A percentile compares a stretch with the other conserved stretches of the same genome.
phyloP scores from a whole-genome alignment of 108 stramenopile genomes.

The Tribonema minus region DNA sequence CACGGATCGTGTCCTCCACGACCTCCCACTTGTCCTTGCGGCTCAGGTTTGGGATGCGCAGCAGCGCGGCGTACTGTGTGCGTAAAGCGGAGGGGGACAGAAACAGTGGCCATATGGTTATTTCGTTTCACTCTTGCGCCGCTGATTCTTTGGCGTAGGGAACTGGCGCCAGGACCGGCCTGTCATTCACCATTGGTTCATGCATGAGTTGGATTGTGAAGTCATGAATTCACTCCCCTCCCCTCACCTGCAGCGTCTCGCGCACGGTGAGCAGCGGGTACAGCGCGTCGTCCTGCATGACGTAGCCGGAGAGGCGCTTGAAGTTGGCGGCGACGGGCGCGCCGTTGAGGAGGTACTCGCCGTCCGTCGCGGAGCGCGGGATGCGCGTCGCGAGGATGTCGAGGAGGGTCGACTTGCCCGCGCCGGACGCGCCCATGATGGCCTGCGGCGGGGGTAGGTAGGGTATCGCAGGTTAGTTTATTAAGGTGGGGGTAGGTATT shows the following conservation, averaged over 20 bases:
- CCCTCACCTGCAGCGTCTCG: constrained; percentile 36
- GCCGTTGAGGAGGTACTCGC: constrained; percentile 4
- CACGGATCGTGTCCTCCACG: constrained; percentile 66
- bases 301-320: constrained; percentile 48
- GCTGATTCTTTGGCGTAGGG: no score
- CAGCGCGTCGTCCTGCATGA: constrained; percentile 49
- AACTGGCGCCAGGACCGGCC: no score
- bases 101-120: no score
- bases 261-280: constrained; percentile 42
- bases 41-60: constrained; percentile 18
- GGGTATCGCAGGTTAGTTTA: no score
- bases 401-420: constrained; percentile 51
- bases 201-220: no score
- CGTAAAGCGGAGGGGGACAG: no score
- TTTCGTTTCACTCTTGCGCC: no score
- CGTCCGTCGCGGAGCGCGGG: constrained; percentile 11
- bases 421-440: constrained; percentile 51
- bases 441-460: no score
- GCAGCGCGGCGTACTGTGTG: constrained; percentile 31
- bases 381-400: constrained; percentile 50
- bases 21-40: constrained; percentile 44
- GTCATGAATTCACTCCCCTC: no score
- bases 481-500: no score
- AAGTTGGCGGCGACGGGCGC: not conserved
- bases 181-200: no score